phyloP scores from a whole-genome alignment of 2,329 filamentous ascomycete species.

The Knufia petricola region DNA sequence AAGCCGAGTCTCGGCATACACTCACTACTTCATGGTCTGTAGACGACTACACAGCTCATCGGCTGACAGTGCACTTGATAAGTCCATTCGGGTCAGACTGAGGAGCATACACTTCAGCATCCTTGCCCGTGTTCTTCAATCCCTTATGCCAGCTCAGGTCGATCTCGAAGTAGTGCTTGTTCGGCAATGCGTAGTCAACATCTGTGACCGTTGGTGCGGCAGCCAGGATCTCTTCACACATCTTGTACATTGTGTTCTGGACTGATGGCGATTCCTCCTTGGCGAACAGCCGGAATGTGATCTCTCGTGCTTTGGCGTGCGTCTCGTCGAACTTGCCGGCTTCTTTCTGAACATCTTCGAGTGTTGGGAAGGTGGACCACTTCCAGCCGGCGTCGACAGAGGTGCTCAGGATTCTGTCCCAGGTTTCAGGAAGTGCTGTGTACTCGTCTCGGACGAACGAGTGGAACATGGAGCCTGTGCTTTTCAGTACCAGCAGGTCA shows the following conservation, averaged over 20 bases:
- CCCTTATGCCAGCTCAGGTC: slow-evolving; percentile 96
- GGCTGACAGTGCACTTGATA: slow-evolving; percentile 77
- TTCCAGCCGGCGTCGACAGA: slow-evolving; percentile 81
- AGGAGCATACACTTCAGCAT: slow-evolving; percentile 90
- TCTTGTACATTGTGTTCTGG: slow-evolving; percentile 98
- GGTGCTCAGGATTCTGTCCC: slow-evolving; percentile 91
- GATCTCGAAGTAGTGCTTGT: slow-evolving; percentile 98
- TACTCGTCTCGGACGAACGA: slow-evolving; percentile 88
- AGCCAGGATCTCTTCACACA: slow-evolving; percentile 77
- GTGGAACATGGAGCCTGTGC: slow-evolving; percentile 91
- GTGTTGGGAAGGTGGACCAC: slow-evolving; percentile 62
- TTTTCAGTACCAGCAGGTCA: slow-evolving; percentile 84
- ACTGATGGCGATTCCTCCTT: slow-evolving; percentile 85
- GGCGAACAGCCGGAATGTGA: slow-evolving; percentile 87
- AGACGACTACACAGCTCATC: no score
- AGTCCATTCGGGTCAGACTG: slow-evolving; percentile 89
- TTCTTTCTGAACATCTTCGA: slow-evolving; percentile 58
- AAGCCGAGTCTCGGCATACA: neutral
- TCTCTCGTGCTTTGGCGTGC: slow-evolving; percentile 65
- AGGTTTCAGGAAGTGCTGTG: slow-evolving; percentile 80
- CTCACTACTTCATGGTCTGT: no score
- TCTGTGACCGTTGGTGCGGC: slow-evolving; percentile 60
- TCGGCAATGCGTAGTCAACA: slow-evolving; percentile 78
- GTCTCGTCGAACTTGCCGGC: slow-evolving; percentile 65
- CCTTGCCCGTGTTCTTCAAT: slow-evolving; percentile 85